Conservation (phyloP, 306 rosid species). For the Prunus padus region DNA sequence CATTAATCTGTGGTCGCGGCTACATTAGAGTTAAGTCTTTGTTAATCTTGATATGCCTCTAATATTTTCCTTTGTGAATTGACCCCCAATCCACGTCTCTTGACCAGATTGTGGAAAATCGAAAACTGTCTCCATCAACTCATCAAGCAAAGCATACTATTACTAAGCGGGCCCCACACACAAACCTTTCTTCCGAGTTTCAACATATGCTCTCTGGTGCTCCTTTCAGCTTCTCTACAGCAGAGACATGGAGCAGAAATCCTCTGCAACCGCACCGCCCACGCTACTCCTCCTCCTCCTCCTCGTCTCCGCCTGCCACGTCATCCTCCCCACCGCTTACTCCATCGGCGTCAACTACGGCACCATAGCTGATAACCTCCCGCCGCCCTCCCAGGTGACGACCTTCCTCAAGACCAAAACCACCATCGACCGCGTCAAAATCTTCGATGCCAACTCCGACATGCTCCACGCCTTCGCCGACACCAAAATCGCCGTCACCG, state of each 20-base stretch:
- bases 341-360: conserved; percentile 90
- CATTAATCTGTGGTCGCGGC: too few species aligned
- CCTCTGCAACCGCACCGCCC: background rate
- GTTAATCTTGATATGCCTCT: too few species aligned
- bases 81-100: too few species aligned
- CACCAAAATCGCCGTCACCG: conserved; percentile 59
- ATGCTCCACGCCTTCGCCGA: conserved; percentile 63
- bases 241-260: conserved; percentile 37
- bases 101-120: too few species aligned
- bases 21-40: too few species aligned
- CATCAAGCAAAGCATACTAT: background rate
- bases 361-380: conserved; percentile 77
- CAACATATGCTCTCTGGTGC: background rate
- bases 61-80: too few species aligned
- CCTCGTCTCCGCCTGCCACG: conserved; percentile 11
- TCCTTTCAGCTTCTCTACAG: background rate
- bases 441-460: conserved; percentile 70
- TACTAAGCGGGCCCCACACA: background rate
- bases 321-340: conserved; percentile 21
- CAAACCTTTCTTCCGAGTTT: background rate
- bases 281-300: background rate
- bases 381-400: conserved; percentile 58
- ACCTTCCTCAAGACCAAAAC: conserved; percentile 72
- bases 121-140: too few species aligned
- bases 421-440: conserved; percentile 60